Percentiles rank a stretch among this genome's conserved stretches.
Conservation (phyloP, 2,329 filamentous ascomycete genomes). For the Aspergillus jensenii region DNA sequence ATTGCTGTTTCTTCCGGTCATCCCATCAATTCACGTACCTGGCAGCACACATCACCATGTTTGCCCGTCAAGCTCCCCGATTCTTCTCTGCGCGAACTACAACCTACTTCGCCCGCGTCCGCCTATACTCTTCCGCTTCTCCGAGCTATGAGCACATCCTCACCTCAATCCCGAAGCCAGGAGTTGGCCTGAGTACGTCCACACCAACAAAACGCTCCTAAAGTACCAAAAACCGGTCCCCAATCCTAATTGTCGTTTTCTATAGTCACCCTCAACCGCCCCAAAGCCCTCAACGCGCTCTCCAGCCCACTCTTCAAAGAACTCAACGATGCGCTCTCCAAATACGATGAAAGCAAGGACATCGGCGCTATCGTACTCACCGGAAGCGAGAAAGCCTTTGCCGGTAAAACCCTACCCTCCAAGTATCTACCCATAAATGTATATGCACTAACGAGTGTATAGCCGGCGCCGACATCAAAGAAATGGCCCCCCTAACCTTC, state of each 20-base stretch:
- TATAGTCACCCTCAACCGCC: conserved; percentile 85
- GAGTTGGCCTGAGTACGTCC: conserved; percentile 77
- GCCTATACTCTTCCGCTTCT: conserved; percentile 44
- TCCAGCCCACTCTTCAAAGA: conserved; percentile 87
- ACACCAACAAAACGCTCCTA: too few relatives aligned
- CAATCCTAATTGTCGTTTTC: background rate
- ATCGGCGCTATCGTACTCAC: conserved; percentile 81
- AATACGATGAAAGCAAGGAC: conserved; percentile 67
- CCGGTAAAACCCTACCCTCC: conserved; percentile 42
- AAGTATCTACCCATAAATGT: background rate
- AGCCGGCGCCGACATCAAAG: conserved; percentile 97
- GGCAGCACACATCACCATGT: conserved; percentile 28
- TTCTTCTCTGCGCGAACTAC: conserved; percentile 58
- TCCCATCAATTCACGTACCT: background rate
- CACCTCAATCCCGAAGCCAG: conserved; percentile 78
- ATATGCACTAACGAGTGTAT: conserved; percentile 1
- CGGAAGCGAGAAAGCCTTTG: conserved; percentile 86
- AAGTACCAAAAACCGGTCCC: background rate
- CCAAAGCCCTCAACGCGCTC: conserved; percentile 92
- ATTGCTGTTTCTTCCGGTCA: background rate
- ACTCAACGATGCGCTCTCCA: conserved; percentile 74
- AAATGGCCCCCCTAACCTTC: conserved; percentile 94
- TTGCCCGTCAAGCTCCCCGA: conserved; percentile 54
- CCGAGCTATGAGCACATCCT: conserved; percentile 75
- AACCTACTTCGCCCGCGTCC: conserved; percentile 34